Evolutionary conservation across 2,329 filamentous ascomycete genomes (phyloP).

Genomic region (Lasiodiplodia sp.): DNA sequence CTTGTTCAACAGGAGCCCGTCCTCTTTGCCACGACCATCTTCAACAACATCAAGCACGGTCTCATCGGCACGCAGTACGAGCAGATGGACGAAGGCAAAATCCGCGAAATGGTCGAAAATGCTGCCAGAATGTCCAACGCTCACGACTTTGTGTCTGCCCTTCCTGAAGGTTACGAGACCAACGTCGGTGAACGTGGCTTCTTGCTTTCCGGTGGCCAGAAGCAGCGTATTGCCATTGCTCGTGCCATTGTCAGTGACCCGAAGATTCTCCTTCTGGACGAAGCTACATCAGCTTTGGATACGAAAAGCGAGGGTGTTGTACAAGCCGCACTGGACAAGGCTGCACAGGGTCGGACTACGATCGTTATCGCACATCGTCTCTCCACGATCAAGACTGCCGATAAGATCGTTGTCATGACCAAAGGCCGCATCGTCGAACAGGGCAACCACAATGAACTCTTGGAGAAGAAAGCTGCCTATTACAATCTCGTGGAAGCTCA

Average conservation of each 20-base stretch:
- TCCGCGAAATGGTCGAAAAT: conserved; percentile 72
- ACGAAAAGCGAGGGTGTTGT: conserved; percentile 93
- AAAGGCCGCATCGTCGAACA: conserved; percentile 83
- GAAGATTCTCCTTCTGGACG: conserved; percentile 86
- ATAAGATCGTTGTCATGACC: conserved; percentile 92
- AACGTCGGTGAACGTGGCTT: conserved; percentile 91
- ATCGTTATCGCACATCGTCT: conserved; percentile 92
- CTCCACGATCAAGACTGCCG: conserved; percentile 86
- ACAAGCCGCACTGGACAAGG: conserved; percentile 84
- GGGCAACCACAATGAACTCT: conserved; percentile 79
- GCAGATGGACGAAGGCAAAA: conserved; percentile 67
- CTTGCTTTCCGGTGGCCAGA: conserved; percentile 87
- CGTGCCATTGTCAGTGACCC: conserved; percentile 85
- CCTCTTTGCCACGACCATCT: conserved; percentile 85
- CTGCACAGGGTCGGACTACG: conserved; percentile 82
- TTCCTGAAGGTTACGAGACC: conserved; percentile 88
- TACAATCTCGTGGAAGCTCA: conserved; percentile 85
- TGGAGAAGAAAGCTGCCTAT: conserved; percentile 75
- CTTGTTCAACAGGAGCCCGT: conserved; percentile 89
- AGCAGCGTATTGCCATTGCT: conserved; percentile 91
- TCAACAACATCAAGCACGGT: conserved; percentile 83
- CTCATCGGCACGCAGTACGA: conserved; percentile 81
- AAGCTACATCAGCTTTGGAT: conserved; percentile 88
- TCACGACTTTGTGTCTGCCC: conserved; percentile 80
- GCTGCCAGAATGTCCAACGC: conserved; percentile 89